Conservation (phyloP, 2,329 filamentous ascomycete species). For the Diaporthe sp. region DNA sequence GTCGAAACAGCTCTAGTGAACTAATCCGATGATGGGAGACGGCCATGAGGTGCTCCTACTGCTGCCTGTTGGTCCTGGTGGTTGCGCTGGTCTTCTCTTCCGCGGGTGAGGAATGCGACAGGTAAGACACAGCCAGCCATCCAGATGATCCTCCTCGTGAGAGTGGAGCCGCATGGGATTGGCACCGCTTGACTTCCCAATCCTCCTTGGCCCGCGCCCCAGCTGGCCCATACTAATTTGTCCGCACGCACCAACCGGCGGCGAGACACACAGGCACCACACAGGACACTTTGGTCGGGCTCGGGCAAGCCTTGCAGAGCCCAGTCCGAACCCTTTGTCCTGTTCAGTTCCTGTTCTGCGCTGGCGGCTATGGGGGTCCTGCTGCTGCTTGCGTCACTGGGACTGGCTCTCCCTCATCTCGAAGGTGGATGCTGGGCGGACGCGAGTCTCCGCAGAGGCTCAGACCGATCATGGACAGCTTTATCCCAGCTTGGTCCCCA, state of each 20-base stretch:
- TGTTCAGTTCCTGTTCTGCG: not conserved
- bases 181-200: slow-evolving; percentile 18
- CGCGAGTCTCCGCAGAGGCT: slow-evolving; percentile 28
- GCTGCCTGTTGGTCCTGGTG: slow-evolving; percentile 10
- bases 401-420: slow-evolving; percentile 19
- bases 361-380: too few species aligned
- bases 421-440: slow-evolving; percentile 24
- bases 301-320: not conserved
- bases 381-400: slow-evolving; percentile 11
- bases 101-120: slow-evolving; percentile 4
- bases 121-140: slow-evolving; percentile 9
- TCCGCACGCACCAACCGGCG: not conserved
- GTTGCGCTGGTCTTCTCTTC: not conserved
- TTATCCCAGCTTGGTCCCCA: slow-evolving; percentile 27
- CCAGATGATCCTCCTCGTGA: slow-evolving; percentile 32
- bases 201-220: slow-evolving; percentile 21
- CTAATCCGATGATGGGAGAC: slow-evolving; percentile 16
- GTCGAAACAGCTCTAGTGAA: slow-evolving; percentile 24
- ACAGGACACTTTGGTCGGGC: not conserved
- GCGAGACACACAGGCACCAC: not conserved
- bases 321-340: not conserved
- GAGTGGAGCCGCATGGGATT: slow-evolving; percentile 24
- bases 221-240: slow-evolving; percentile 29
- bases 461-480: slow-evolving; percentile 29
- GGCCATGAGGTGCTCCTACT: not conserved